A percentile compares a stretch with the other conserved stretches of the same genome.
Conservation (phyloP, 352 stramenopile genomes). For the Phytophthora pisi region DNA sequence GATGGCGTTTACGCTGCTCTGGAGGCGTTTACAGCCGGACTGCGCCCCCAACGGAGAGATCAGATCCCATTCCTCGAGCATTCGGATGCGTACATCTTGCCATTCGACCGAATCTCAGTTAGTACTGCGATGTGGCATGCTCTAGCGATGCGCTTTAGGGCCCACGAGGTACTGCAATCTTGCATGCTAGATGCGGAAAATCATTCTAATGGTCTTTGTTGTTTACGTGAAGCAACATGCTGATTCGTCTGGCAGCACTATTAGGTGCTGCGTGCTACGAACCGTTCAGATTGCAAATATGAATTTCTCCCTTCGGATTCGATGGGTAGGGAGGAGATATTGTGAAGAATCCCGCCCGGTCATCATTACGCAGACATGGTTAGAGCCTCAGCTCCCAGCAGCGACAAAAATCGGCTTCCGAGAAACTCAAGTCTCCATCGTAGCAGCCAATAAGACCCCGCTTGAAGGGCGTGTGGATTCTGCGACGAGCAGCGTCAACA, state of each 20-base stretch:
- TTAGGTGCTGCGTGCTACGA: slow-evolving; percentile 19
- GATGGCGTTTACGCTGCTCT: no score
- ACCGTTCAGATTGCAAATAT: slow-evolving; percentile 4
- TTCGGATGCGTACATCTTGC: slow-evolving; percentile 11
- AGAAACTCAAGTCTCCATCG: slow-evolving; percentile 29
- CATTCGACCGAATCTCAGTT: slow-evolving; percentile 13
- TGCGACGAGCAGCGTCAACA: slow-evolving; percentile 4
- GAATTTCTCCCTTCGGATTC: slow-evolving; percentile 18
- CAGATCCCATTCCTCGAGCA: slow-evolving; percentile 23
- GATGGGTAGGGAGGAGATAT: slow-evolving; percentile 22
- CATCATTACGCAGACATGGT: slow-evolving; percentile 10
- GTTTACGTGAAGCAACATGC: slow-evolving; percentile 3
- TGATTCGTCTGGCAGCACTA: slow-evolving; percentile 6
- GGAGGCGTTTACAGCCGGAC: no score
- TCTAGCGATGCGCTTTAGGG: slow-evolving; percentile 13
- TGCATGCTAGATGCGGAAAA: background rate
- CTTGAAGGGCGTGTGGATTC: background rate
- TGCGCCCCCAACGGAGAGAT: no score
- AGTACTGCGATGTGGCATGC: slow-evolving; percentile 14
- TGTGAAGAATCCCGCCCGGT: slow-evolving; percentile 11
- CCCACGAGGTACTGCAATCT: slow-evolving; percentile 14
- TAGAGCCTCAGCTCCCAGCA: slow-evolving; percentile 14
- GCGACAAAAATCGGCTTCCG: slow-evolving; percentile 8
- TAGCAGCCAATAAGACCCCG: background rate
- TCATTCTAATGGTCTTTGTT: background rate